phyloP scores from a whole-genome alignment of 441 rosid genomes.

The Gossypium armourianum region DNA sequence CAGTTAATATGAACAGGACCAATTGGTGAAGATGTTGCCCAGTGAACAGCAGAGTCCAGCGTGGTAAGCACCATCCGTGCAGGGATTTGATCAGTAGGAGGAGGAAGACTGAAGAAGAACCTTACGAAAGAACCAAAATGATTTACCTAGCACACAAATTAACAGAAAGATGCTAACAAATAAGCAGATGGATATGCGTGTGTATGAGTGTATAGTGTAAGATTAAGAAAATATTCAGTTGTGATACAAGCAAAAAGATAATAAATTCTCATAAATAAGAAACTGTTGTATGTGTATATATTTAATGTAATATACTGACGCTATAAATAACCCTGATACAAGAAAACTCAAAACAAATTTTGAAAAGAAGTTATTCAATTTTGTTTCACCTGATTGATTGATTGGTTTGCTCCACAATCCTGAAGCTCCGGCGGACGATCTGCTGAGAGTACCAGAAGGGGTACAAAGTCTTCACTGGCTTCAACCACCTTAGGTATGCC shows the following conservation, averaged over 20 bases:
- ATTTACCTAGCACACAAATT: conserved; percentile 47
- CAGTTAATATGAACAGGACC: conserved; percentile 97
- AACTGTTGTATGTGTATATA: neutral
- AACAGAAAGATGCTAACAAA: conserved; percentile 12
- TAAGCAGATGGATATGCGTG: neutral
- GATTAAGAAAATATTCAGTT: neutral
- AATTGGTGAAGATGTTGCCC: conserved; percentile 56
- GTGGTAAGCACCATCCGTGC: conserved; percentile 85
- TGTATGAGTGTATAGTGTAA: neutral
- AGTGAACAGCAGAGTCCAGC: conserved; percentile 73
- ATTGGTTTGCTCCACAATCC: conserved; percentile 84
- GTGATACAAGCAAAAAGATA: neutral
- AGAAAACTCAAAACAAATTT: conserved; percentile 7
- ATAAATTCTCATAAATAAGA: neutral
- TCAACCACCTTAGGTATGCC: conserved; percentile 63
- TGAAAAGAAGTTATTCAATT: conserved; percentile 10
- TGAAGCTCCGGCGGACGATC: conserved; percentile 97
- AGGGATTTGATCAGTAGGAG: conserved; percentile 63
- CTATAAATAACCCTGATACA: neutral
- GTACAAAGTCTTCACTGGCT: conserved; percentile 92
- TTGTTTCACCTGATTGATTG: conserved; percentile 71
- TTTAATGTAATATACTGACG: neutral
- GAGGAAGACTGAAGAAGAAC: conserved; percentile 82
- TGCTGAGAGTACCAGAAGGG: conserved; percentile 77
- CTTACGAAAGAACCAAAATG: conserved; percentile 88